Evolutionary conservation across 2,329 filamentous ascomycete genomes (phyloP).

Genomic region (Fusarium annulatum): DNA sequence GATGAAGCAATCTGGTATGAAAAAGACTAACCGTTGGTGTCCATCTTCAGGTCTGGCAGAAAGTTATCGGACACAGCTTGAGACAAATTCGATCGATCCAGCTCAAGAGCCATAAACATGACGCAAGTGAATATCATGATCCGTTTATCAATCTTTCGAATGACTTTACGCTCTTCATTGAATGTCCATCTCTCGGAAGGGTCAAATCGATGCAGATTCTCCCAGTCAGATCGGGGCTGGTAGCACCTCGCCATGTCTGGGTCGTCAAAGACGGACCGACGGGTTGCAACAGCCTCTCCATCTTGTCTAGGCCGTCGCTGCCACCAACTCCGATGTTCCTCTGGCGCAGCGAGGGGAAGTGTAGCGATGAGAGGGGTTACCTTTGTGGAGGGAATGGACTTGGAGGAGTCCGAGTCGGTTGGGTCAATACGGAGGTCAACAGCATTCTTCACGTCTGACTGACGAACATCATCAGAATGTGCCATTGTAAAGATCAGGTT

Average conservation of each 20-base stretch:
- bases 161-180: constrained; percentile 9
- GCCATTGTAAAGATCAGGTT: neutral
- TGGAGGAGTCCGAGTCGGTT: neutral
- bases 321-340: neutral
- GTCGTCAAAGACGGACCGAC: constrained; percentile 46
- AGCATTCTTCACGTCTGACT: neutral
- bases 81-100: constrained; percentile 53
- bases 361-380: neutral
- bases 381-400: neutral
- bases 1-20: rapidly evolving
- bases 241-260: neutral
- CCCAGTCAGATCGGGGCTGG: constrained; percentile 48
- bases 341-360: neutral
- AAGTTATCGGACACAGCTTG: constrained; percentile 63
- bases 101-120: constrained; percentile 57
- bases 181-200: constrained; percentile 57
- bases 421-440: neutral
- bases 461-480: neutral
- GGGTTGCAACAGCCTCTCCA: constrained; percentile 46
- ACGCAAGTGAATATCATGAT: constrained; percentile 61
- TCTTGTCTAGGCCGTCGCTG: neutral
- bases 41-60: constrained; percentile 36
- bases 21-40: neutral
- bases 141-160: constrained; percentile 29
- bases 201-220: constrained; percentile 60